Percentiles rank a stretch among this genome's conserved stretches.
Evolutionary conservation across 1,284 basidiomycete species (phyloP).

Genomic region (Apiotrichum domesticum): DNA sequence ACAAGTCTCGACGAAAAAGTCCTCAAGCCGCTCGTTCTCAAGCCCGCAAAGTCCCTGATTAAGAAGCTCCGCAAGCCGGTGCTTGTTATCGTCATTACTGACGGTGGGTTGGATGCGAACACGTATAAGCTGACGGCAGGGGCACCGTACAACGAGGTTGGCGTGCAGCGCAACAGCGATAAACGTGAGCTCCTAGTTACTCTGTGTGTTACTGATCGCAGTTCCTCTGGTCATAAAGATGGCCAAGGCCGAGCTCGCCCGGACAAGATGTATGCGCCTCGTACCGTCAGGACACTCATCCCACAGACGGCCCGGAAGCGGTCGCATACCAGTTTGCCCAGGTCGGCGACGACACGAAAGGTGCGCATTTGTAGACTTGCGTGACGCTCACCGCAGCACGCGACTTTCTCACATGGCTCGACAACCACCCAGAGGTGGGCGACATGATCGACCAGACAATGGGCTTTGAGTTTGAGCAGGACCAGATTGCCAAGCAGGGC

Average conservation of each 20-base stretch:
- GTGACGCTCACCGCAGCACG: not conserved
- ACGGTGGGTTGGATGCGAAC: conserved; percentile 11
- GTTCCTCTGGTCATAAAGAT: not conserved
- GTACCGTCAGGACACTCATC: not conserved
- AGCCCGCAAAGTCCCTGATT: conserved; percentile 3
- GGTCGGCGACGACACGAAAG: conserved; percentile 12
- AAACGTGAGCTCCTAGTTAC: not conserved
- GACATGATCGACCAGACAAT: conserved; percentile 10
- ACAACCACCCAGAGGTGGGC: conserved; percentile 7
- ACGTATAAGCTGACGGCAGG: not conserved
- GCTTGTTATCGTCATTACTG: conserved; percentile 44
- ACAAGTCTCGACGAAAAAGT: conserved; percentile 6
- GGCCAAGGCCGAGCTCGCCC: not conserved
- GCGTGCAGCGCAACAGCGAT: conserved; percentile 4
- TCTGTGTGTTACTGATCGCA: not conserved
- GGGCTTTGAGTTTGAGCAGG: conserved; percentile 17
- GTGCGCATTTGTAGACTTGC: not conserved
- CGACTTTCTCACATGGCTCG: conserved; percentile 5
- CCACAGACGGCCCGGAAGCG: conserved; percentile 7
- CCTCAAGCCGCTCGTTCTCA: conserved; percentile 6
- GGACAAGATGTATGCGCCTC: not conserved
- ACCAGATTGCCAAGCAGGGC: conserved; percentile 4
- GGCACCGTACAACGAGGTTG: conserved; percentile 1
- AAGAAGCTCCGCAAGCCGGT: conserved; percentile 8
- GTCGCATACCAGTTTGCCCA: conserved; percentile 10